phyloP scores from a whole-genome alignment of 2,329 filamentous ascomycete genomes.

The Clarireedia monteithiana region DNA sequence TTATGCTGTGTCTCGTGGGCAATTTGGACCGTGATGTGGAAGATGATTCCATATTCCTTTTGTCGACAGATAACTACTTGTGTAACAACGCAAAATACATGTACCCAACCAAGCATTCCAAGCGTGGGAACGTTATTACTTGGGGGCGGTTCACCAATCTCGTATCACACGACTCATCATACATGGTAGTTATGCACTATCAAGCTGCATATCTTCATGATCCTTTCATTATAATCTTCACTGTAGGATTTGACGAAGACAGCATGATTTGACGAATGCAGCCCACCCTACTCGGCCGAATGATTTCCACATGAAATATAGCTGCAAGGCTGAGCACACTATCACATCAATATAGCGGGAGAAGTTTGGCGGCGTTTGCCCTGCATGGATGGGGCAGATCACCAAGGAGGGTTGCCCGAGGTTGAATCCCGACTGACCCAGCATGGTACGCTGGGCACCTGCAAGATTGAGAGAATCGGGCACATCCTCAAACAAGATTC shows the following conservation, averaged over 20 bases:
- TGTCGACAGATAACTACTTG: not conserved
- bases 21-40: not conserved
- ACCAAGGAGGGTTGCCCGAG: not conserved
- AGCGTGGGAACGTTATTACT: not conserved
- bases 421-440: not conserved
- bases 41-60: not conserved
- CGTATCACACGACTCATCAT: conserved; percentile 18
- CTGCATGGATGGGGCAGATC: not conserved
- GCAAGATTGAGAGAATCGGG: not conserved
- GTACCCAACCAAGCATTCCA: not conserved
- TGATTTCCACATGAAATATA: conserved; percentile 3
- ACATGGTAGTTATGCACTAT: not conserved
- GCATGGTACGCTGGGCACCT: not conserved
- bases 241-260: not conserved
- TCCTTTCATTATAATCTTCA: not conserved
- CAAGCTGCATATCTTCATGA: not conserved
- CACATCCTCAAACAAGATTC: not conserved
- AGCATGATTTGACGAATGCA: not conserved
- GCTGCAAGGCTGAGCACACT: conserved; percentile 4
- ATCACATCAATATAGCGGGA: not conserved
- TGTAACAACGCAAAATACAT: not conserved
- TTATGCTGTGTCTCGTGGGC: conserved; percentile 7
- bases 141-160: conserved; percentile 12
- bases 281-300: not conserved
- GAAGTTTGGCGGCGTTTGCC: not conserved